Conservation (phyloP, 108 stramenopile genomes). For the Seminavis robusta region DNA sequence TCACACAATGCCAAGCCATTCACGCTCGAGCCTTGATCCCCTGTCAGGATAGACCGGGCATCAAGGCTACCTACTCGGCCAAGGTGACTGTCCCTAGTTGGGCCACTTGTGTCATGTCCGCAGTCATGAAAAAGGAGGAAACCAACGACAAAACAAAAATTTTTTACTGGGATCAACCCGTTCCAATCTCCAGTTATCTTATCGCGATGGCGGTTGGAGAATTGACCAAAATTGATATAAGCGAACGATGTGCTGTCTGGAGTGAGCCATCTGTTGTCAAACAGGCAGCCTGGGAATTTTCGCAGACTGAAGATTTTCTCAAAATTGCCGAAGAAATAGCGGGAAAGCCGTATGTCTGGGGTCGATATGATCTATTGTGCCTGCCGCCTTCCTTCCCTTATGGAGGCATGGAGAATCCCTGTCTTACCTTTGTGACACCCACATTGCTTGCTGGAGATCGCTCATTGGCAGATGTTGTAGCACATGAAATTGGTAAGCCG, state of each 20-base stretch:
- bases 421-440: constrained; percentile 97
- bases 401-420: constrained; percentile 98
- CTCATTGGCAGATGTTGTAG: constrained; percentile 94
- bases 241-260: constrained; percentile 84
- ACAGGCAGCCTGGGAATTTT: constrained; percentile 91
- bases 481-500: constrained; percentile 92
- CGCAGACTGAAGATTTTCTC: constrained; percentile 91
- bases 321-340: constrained; percentile 81
- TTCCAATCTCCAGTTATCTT: constrained; percentile 92
- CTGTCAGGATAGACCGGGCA: constrained; percentile 89
- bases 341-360: constrained; percentile 83
- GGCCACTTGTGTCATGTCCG: constrained; percentile 95
- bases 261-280: constrained; percentile 91
- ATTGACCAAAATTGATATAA: constrained; percentile 70
- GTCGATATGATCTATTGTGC: constrained; percentile 93
- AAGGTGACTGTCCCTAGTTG: constrained; percentile 81
- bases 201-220: constrained; percentile 93
- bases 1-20: constrained; percentile 97
- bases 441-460: constrained; percentile 94
- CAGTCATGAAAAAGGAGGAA: constrained; percentile 54
- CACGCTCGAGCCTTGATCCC: constrained; percentile 93
- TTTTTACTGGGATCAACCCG: constrained; percentile 72
- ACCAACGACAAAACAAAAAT: constrained; percentile 6
- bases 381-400: constrained; percentile 97
- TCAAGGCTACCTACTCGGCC: constrained; percentile 89